These are phyloP conservation scores for Trichoderma asperellum DNA, from an alignment of 2,329 filamentous ascomycete species.

Conservation along the genomic window DNA sequence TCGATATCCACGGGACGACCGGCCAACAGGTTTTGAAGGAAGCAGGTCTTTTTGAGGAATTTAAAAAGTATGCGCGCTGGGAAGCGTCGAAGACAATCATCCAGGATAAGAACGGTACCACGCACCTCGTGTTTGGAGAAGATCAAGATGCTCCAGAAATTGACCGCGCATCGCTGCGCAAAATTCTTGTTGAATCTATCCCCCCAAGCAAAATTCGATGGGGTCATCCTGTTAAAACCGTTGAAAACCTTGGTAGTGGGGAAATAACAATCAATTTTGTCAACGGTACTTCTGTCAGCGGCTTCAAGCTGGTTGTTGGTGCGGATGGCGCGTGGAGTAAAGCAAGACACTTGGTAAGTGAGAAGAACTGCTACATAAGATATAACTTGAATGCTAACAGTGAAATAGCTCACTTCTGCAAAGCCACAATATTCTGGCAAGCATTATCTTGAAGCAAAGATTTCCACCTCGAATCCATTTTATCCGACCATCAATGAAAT, in stretches of 20 bases:
- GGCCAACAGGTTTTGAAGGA: slow-evolving; percentile 57
- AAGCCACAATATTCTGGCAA: slow-evolving; percentile 25
- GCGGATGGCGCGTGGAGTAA: slow-evolving; percentile 47
- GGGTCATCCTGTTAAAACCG: slow-evolving; percentile 36
- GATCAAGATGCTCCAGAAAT: slow-evolving; percentile 39
- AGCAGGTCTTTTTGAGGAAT: slow-evolving; percentile 54
- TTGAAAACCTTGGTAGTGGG: slow-evolving; percentile 28
- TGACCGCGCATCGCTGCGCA: slow-evolving; percentile 49
- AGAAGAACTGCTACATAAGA: neutral
- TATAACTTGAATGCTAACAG: neutral
- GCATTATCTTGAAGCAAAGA: slow-evolving; percentile 9
- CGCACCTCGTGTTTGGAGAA: slow-evolving; percentile 39
- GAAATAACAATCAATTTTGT: slow-evolving; percentile 46
- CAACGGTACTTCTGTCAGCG: slow-evolving; percentile 38
- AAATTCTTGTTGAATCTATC: slow-evolving; percentile 49
- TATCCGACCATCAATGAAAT: neutral
- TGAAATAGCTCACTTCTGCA: slow-evolving; percentile 33
- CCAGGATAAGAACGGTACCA: slow-evolving; percentile 47
- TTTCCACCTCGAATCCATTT: slow-evolving; percentile 11
- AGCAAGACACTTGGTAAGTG: slow-evolving; percentile 34
- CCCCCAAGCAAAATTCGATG: slow-evolving; percentile 48
- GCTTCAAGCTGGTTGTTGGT: slow-evolving; percentile 47
- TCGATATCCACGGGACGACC: slow-evolving; percentile 57
- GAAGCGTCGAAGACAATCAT: slow-evolving; percentile 57
- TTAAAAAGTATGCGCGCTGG: slow-evolving; percentile 49